Base-by-base conservation (phyloP, 2,329 filamentous ascomycete genomes). In the Pezicula carpinea region DNA sequence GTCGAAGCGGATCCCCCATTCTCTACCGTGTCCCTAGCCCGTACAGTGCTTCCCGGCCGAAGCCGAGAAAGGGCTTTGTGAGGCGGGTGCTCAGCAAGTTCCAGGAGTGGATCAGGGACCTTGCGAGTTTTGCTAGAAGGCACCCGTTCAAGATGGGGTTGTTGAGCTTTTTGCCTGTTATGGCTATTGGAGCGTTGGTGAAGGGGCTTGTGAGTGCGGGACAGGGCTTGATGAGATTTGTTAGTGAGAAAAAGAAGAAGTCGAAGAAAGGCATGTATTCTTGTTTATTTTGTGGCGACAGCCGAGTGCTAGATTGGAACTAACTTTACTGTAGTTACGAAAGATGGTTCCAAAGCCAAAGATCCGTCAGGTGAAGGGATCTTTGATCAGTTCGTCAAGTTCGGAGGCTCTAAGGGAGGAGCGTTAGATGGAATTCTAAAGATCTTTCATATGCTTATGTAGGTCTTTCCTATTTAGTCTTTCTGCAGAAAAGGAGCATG, bases 361-460 rank as follows among this genome's bases (percentile, higher is more conserved):
- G 50, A 52, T 38, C 42, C 48, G 7, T 59, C 50, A 51, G 54
- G 47, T 10, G 55, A 50, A 33, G 53, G 58, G 18, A 36, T 44
- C 5, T 42, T 62, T 17, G 48, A 56, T 42, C 53, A 60, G 3
- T 62, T 62, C 21, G 45, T 43, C 1, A 58, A 58, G 1, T 60
- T 62, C 48, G 56, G 46, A 1, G 55, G 59, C 4, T 47, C 53
- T 5, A 60, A 58, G 31, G 49, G 45, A 1, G 58, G 57, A 1
- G 54, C 60, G 3, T n/a, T 62, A 17, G 53, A 59, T 39, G 60
- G 60, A 3, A 36, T 60, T n/a, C 39, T 61, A 45, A 63, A 55
- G 47, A 49, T 61, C n/a, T n/a, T 60, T 23, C 57, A 60, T 26
- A 57, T 63, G 56, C 44, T 53, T 19, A 42, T 57, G 60, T 63